phyloP scores from a whole-genome alignment of 257 asterid species.

The Voacanga thouarsii region DNA sequence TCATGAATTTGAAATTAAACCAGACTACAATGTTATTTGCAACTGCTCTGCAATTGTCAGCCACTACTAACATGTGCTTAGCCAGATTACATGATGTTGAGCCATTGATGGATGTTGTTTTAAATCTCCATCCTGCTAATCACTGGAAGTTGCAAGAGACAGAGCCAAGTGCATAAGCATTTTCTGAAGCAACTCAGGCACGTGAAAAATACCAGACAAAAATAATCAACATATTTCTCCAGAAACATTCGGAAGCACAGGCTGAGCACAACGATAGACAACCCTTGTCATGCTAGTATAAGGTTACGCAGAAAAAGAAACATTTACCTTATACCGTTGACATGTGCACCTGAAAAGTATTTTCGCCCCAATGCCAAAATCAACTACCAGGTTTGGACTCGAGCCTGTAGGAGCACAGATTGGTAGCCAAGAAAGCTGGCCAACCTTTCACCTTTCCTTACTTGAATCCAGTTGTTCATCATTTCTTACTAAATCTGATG shows the following conservation, averaged over 20 bases:
- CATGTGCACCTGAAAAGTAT: no score
- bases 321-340: background rate
- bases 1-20: background rate
- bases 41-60: background rate
- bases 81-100: background rate
- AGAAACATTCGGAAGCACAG: background rate
- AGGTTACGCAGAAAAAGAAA: no score
- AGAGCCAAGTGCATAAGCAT: background rate
- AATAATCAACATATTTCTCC: background rate
- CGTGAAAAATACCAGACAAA: background rate
- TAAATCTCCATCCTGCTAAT: background rate
- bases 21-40: no score
- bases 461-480: conserved; percentile 22
- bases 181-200: background rate
- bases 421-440: background rate
- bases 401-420: background rate
- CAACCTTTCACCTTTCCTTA: conserved; percentile 14
- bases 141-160: background rate
- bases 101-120: no score
- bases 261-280: background rate
- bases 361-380: background rate
- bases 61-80: background rate
- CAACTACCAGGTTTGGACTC: background rate
- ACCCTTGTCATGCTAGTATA: no score
- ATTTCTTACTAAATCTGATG: conserved; percentile 29